Evolutionary conservation across 108 stramenopile species (phyloP), one percentile per base, ranked within the genome.

Genomic region (Aurantiochytrium sp.): DNA sequence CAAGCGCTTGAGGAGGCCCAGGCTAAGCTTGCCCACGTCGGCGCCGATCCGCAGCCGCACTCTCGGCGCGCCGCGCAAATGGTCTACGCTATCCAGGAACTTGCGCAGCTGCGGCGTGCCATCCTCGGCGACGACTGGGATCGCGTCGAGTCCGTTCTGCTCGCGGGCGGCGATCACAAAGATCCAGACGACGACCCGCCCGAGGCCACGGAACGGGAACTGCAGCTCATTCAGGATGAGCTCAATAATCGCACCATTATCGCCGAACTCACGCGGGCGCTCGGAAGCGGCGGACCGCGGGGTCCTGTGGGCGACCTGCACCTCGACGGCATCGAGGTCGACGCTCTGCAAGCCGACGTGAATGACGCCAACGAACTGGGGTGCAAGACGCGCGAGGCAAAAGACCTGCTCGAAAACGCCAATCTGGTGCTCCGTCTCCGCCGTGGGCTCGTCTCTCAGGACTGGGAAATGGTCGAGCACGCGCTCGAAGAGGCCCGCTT

Each of bases 151-250:
- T 37, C 37, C 4, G 54, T 85, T 4, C 69, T 88, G 8, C n/a
- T 22, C 17, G 73, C 85, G 1, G 88, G 86, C 4, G n/a, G 59
- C 15, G 30, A 69, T 4, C 21, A 30, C 10, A 69, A 69, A 21
- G 59, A 34, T 12, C 36, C 37, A 27, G 24, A 24, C 36, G 54
- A 81, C 17, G 88, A 34, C 21, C 36, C 37, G 68, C 4, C 19
- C 34, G 54, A 81, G 24, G 85, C 21, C 6, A 65, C 42, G 24
- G 30, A 87, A 8, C 24, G 19, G n/a, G 88, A 88, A 53, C 53
- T 88, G 30, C 53, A 73, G 85, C 88, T 88, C 17, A 65, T 86
- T 10, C 88, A 88, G 81, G 88, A 88, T 30, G 88, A 88, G 81
- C 81, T 85, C n/a, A 86, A 88, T 12, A 88, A 88, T 65, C 52